phyloP scores from a whole-genome alignment of 2,329 filamentous ascomycete genomes.

The Venturia asperata region DNA sequence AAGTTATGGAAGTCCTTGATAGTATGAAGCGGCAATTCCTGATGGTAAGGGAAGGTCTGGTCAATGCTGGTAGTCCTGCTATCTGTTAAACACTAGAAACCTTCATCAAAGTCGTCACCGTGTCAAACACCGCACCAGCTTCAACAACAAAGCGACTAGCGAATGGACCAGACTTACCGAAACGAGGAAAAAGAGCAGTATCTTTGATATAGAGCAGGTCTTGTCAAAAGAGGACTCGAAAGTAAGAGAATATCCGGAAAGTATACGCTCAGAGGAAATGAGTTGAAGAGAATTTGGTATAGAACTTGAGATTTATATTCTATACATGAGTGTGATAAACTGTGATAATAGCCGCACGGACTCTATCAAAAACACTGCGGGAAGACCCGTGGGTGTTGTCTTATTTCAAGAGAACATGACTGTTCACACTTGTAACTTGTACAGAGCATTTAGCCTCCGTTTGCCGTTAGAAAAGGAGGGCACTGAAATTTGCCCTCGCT shows the following conservation, averaged over 20 bases:
- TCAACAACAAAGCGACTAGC: neutral
- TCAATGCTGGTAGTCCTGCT: neutral
- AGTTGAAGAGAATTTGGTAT: neutral
- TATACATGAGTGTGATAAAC: too few relatives aligned
- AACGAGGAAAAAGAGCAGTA: neutral
- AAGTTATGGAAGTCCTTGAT: neutral
- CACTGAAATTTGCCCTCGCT: too few relatives aligned
- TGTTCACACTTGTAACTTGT: neutral
- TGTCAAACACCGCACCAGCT: too few relatives aligned
- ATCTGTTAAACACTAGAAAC: neutral
- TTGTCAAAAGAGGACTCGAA: neutral
- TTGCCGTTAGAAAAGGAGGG: too few relatives aligned
- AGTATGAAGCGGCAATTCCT: neutral
- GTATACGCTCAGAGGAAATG: neutral
- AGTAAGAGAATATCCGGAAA: neutral
- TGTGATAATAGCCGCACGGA: neutral
- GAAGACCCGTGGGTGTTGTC: neutral
- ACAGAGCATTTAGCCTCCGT: too few relatives aligned
- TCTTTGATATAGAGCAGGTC: too few relatives aligned
- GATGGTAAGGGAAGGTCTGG: neutral
- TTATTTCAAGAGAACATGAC: neutral
- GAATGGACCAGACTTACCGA: neutral
- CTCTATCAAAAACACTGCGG: neutral
- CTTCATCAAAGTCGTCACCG: neutral
- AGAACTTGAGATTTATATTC: too few relatives aligned